Evolutionary conservation across 2,329 filamentous ascomycete genomes (phyloP), one percentile per base, ranked within the genome.

Genomic region (Dichotomopilus funicola): DNA sequence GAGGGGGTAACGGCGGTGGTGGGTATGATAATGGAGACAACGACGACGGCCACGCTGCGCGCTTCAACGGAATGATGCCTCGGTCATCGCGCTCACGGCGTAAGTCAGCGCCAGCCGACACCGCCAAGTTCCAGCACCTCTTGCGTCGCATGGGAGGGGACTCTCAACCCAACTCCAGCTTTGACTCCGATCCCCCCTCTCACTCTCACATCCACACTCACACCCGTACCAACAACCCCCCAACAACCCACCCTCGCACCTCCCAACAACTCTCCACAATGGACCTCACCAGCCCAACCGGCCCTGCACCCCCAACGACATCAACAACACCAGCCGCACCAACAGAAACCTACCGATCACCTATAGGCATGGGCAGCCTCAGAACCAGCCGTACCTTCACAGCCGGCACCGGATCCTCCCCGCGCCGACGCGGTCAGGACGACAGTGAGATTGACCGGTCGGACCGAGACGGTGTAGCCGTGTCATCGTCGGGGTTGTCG

Each of bases 391-490:
- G 19, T 3, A 27, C 19, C 19, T 27, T 27, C 19, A 46, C 36
- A n/a, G 44, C 31, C 27, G 44, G 51, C 8, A 13, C 13, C 50
- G 43, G 43, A 6, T 13, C 13, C 27, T 10, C 34, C 12, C 7
- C 33, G 11, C 52, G 52, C 33, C n/a, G 52, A 35, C 13, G 46
- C 10, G 46, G 33, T 9, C 46, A 54, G 1, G 64, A 65, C 1
- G 58, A 59, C 13, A 51, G 61, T 10, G 57, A 42, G 12, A 60
- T 66, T 37, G 72, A 70, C 31, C 66, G 65, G 40, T 27, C 19
- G 2, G 19, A 27, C 3, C 19, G 19, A 3, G 19, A 27, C 3
- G 19, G 19, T 27, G 19, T 27, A 3, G 19, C 19, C 19, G 19
- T 27, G 19, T 27, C 19, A 27, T 27, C 19, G 19, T 27, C 19